Evolutionary conservation across 1,284 basidiomycete species (phyloP).

Genomic region (Agaricales sp.): DNA sequence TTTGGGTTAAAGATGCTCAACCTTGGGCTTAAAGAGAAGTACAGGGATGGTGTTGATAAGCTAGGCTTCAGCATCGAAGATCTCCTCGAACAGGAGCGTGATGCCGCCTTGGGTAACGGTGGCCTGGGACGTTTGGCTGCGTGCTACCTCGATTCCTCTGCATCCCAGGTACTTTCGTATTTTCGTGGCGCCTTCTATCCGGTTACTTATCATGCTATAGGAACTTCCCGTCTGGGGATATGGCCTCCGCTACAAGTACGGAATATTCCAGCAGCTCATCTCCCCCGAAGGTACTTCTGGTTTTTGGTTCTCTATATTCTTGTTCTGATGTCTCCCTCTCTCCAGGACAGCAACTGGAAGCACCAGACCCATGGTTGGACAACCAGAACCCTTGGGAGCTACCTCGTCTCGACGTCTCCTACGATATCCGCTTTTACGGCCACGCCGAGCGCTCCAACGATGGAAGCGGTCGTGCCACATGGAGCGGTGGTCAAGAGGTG

Average conservation of each 20-base stretch:
- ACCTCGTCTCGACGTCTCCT: slow-evolving; percentile 72
- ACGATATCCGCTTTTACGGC: slow-evolving; percentile 82
- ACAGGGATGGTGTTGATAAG: slow-evolving; percentile 52
- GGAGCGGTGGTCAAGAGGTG: slow-evolving; percentile 89
- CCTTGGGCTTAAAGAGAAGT: slow-evolving; percentile 71
- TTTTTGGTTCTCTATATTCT: slow-evolving; percentile 27
- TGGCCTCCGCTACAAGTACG: slow-evolving; percentile 81
- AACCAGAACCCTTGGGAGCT: slow-evolving; percentile 87
- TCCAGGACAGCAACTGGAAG: slow-evolving; percentile 41
- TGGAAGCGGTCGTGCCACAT: slow-evolving; percentile 51
- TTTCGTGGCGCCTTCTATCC: neutral
- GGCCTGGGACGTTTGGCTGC: slow-evolving; percentile 88
- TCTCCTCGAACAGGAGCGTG: slow-evolving; percentile 77
- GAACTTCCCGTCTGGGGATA: slow-evolving; percentile 76
- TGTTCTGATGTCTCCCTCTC: neutral
- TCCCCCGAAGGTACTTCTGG: slow-evolving; percentile 77
- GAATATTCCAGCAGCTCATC: slow-evolving; percentile 92
- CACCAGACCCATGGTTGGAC: slow-evolving; percentile 89
- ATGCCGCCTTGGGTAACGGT: slow-evolving; percentile 84
- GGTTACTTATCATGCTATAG: slow-evolving; percentile 11
- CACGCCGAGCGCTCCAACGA: slow-evolving; percentile 59
- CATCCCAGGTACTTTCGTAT: slow-evolving; percentile 52
- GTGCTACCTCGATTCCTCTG: slow-evolving; percentile 82
- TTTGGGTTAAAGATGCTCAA: slow-evolving; percentile 52
- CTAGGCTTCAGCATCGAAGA: slow-evolving; percentile 87